Evolutionary conservation across 805 yeast genomes (phyloP), one percentile per base, ranked within the genome.

Genomic region (Wickerhamiella lipophila): DNA sequence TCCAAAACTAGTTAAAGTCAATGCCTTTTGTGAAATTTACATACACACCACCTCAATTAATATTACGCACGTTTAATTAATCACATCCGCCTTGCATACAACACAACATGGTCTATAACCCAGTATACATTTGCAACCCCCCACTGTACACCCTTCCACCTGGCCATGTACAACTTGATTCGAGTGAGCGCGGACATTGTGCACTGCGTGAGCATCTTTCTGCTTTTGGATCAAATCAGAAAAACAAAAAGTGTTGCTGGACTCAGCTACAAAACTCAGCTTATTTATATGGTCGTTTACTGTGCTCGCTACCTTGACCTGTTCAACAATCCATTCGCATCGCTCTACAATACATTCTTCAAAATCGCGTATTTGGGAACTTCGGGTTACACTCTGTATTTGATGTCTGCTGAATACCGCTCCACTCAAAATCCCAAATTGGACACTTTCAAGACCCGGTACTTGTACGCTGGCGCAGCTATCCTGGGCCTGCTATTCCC

Each of bases 241-340:
- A 60, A 67, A 5, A 74, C 82, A 49, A 70, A 70, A 52, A 79
- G 94, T 6, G 78, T 83, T 42, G 75, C 78, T 26, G 98, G 98
- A 40, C 75, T 92, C 44, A 87, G 96, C 1, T 68, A 84, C 61
- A 89, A 89, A 67, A 84, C 97, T 0, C 97, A 92, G 63, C 68
- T 75, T 1, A 68, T 89, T 36, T 92, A 89, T 63, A 77, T 75
- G 39, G 54, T 79, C 27, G 95, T 86, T 16, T 87, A 77, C 58
- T 60, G 77, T 39, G 72, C 87, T 12, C 75, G 96, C 53, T 87
- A 86, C 64, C 55, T 83, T 51, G 87, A 82, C 64, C 61, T 79
- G 51, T 63, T 79, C 51, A 67, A 68, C 50, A 41, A 51, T 36
- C 55, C 59, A 7, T 60, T 68, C 67, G 40, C 52, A 62, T 51